Evolutionary conservation across 345 rosid species (phyloP).

Genomic region (Arabidopsis arenosa): DNA sequence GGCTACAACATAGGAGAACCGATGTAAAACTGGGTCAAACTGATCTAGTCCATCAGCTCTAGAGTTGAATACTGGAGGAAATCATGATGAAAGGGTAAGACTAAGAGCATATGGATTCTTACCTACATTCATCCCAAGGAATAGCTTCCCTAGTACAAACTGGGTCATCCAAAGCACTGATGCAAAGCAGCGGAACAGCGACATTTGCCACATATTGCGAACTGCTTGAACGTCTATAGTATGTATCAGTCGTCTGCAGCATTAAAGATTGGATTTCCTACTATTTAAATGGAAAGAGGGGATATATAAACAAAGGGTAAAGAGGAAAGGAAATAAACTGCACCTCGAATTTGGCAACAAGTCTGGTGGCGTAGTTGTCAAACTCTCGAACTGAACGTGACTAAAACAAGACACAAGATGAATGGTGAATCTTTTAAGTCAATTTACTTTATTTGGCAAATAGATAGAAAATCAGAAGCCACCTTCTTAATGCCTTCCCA

Average conservation of each 20-base stretch:
- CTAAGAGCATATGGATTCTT: constrained; percentile 12
- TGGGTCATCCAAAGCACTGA: constrained; percentile 91
- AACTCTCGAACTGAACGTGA: constrained; percentile 87
- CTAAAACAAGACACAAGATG: constrained; percentile 46
- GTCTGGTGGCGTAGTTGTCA: constrained; percentile 83
- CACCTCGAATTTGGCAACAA: constrained; percentile 89
- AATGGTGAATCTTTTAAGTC: constrained; percentile 13
- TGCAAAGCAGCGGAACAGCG: constrained; percentile 79
- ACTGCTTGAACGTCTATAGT: constrained; percentile 85
- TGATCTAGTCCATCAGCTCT: not conserved
- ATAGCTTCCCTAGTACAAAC: constrained; percentile 92
- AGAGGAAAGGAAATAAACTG: constrained; percentile 4
- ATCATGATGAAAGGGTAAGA: not conserved
- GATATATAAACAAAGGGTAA: constrained; percentile 11
- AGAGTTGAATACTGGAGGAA: constrained; percentile 4
- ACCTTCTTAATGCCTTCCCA: constrained; percentile 98
- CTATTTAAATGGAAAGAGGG: constrained; percentile 1
- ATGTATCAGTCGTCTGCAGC: constrained; percentile 84
- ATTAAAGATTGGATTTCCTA: constrained; percentile 29
- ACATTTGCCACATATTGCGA: constrained; percentile 64
- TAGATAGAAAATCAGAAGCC: not conserved
- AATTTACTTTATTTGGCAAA: constrained; percentile 11
- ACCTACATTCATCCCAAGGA: constrained; percentile 99
- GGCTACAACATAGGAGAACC: not conserved
- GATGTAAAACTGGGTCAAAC: not conserved